Percentiles rank a stretch among this genome's conserved stretches.
Evolutionary conservation across 352 stramenopile genomes (phyloP).

Genomic region (Globisporangium mamillatum): DNA sequence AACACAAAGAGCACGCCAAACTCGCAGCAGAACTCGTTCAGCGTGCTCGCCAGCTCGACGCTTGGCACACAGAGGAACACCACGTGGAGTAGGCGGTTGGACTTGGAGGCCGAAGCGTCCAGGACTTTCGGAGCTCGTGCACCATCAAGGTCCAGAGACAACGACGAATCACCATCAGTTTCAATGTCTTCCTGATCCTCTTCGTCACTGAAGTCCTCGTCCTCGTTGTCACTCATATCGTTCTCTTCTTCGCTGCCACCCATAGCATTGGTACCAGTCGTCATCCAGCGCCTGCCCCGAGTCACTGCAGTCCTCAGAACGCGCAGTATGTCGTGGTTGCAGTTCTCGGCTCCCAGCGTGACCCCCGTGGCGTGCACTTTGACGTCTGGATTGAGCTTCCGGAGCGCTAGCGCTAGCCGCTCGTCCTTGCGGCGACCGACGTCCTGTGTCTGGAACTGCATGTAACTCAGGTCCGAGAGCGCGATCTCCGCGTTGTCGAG

Average conservation of each 20-base stretch:
- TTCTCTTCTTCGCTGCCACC: not conserved
- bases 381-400: constrained; percentile 33
- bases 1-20: constrained; percentile 34
- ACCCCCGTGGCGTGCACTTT: constrained; percentile 19
- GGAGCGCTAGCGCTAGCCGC: constrained; percentile 20
- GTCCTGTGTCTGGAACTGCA: constrained; percentile 31
- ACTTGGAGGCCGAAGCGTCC: too few species aligned
- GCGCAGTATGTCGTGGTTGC: constrained; percentile 8
- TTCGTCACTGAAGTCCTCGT: constrained; percentile 7
- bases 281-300: too few species aligned
- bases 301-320: constrained; percentile 15
- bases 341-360: constrained; percentile 10
- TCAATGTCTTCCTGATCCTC: not conserved
- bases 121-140: not conserved
- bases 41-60: constrained; percentile 24
- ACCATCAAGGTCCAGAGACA: not conserved
- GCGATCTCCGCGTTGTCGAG: constrained; percentile 27
- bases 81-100: constrained; percentile 10
- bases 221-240: not conserved
- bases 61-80: constrained; percentile 35
- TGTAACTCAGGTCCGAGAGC: constrained; percentile 32
- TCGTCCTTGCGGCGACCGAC: constrained; percentile 33
- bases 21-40: constrained; percentile 50
- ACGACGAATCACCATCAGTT: not conserved
- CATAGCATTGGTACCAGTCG: not conserved